A percentile compares a stretch with the other conserved stretches of the same genome.
Conservation (phyloP, 768 basidiomycete genomes). For the Tephrocybe sp. region DNA sequence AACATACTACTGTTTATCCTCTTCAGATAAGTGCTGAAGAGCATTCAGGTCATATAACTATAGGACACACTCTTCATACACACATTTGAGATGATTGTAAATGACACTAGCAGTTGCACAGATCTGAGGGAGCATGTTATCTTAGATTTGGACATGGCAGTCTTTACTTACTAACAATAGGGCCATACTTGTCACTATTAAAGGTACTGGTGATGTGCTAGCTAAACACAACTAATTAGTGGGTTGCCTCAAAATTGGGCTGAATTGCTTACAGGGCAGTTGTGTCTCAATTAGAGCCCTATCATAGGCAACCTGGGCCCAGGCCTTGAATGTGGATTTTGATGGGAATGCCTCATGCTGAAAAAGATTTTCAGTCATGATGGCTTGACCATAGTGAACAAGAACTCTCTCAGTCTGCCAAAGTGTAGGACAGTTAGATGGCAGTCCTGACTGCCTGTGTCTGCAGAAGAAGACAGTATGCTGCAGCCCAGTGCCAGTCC, state of each 20-base stretch:
- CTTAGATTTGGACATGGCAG: not conserved
- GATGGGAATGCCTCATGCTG: too few species aligned
- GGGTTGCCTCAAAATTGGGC: not conserved
- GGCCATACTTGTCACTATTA: not conserved
- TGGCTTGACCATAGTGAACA: not conserved
- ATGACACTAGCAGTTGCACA: not conserved
- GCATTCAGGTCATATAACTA: not conserved
- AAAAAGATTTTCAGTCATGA: too few species aligned
- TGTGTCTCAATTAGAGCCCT: not conserved
- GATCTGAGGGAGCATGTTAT: too few species aligned
- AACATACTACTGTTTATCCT: not conserved
- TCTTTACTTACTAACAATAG: not conserved
- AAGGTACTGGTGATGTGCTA: not conserved
- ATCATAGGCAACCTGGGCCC: not conserved
- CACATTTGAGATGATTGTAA: not conserved
- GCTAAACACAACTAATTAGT: too few species aligned
- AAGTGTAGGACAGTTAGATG: too few species aligned
- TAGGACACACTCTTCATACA: not conserved
- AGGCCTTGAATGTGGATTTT: not conserved
- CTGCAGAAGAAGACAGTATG: not conserved
- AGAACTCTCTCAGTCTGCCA: not conserved
- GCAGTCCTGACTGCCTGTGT: too few species aligned
- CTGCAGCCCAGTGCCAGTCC: not conserved
- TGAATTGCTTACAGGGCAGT: not conserved
- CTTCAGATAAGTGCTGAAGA: not conserved